phyloP scores from a whole-genome alignment of 2,329 filamentous ascomycete genomes.

The Orbilia javanica region DNA sequence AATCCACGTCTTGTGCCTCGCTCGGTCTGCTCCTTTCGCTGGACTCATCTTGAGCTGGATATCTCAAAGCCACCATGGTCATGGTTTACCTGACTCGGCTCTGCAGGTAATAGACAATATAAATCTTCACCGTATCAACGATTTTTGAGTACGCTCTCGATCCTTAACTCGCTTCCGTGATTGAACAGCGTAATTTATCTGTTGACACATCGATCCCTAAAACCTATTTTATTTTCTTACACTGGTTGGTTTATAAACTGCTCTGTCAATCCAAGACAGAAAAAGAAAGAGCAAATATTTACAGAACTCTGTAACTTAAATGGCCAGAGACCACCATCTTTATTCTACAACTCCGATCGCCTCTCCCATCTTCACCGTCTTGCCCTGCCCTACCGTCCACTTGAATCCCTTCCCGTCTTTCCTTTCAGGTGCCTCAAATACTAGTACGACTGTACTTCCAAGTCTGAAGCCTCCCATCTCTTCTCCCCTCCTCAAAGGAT shows the following conservation, averaged over 20 bases:
- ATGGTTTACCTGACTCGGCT: not conserved
- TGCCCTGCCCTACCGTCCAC: constrained; percentile 89
- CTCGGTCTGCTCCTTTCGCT: constrained; percentile 53
- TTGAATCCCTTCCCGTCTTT: constrained; percentile 77
- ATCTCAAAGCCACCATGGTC: constrained; percentile 4
- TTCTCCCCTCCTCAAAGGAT: constrained; percentile 86
- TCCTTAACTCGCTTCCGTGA: constrained; percentile 50
- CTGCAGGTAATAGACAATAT: constrained; percentile 56
- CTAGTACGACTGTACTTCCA: constrained; percentile 92
- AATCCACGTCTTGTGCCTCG: constrained; percentile 55
- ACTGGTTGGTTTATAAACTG: not conserved
- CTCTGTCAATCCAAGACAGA: not conserved
- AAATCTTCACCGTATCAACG: constrained; percentile 55
- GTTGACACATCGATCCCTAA: constrained; percentile 44
- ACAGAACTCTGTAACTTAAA: not conserved
- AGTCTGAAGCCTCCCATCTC: constrained; percentile 99
- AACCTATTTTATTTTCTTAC: not conserved
- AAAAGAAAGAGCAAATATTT: constrained; percentile 4
- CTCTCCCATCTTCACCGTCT: constrained; percentile 89
- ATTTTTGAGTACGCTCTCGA: constrained; percentile 59
- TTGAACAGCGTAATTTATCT: constrained; percentile 59
- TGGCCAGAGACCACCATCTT: not conserved
- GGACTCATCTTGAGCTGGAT: constrained; percentile 59
- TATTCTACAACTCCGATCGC: constrained; percentile 81
- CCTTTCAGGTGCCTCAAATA: constrained; percentile 90